phyloP scores from a whole-genome alignment of 164 flowering plant species.

The grape (Vitis vinifera) region DNA sequence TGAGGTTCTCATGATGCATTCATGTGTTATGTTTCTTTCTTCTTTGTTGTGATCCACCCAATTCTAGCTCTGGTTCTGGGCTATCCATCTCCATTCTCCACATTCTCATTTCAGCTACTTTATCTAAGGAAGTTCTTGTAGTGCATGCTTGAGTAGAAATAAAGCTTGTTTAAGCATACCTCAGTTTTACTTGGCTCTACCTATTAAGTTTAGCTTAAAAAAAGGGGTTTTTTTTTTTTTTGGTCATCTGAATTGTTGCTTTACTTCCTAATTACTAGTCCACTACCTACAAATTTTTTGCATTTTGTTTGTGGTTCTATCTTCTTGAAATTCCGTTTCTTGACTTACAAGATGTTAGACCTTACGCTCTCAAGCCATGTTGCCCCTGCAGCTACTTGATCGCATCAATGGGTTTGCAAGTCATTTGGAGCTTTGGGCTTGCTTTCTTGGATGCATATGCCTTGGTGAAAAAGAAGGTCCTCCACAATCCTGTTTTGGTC shows the following conservation, averaged over 20 bases:
- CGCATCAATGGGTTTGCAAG: slow-evolving; percentile 83
- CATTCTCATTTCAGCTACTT: not conserved
- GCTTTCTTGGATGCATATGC: slow-evolving; percentile 67
- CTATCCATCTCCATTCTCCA: not conserved
- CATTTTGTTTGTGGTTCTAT: not conserved
- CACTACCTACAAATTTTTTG: not conserved
- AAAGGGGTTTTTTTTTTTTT: not conserved
- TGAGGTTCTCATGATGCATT: too few relatives aligned
- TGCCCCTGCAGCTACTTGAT: slow-evolving; percentile 60
- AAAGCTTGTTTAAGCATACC: too few relatives aligned
- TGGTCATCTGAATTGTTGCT: not conserved
- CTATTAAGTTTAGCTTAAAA: too few relatives aligned
- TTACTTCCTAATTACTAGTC: not conserved
- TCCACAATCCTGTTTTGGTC: slow-evolving; percentile 52
- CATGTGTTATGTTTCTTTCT: too few relatives aligned
- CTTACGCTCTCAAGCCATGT: not conserved
- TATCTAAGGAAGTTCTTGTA: not conserved
- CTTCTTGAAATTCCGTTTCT: not conserved
- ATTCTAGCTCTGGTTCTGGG: too few relatives aligned
- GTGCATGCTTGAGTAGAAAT: too few relatives aligned
- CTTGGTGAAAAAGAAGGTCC: slow-evolving; percentile 35
- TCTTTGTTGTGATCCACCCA: too few relatives aligned
- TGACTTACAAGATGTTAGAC: not conserved
- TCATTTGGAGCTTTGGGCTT: slow-evolving; percentile 73
- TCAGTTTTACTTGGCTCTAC: too few relatives aligned